phyloP scores from a whole-genome alignment of 2,329 filamentous ascomycete genomes.

The Keithomyces neogunnii region DNA sequence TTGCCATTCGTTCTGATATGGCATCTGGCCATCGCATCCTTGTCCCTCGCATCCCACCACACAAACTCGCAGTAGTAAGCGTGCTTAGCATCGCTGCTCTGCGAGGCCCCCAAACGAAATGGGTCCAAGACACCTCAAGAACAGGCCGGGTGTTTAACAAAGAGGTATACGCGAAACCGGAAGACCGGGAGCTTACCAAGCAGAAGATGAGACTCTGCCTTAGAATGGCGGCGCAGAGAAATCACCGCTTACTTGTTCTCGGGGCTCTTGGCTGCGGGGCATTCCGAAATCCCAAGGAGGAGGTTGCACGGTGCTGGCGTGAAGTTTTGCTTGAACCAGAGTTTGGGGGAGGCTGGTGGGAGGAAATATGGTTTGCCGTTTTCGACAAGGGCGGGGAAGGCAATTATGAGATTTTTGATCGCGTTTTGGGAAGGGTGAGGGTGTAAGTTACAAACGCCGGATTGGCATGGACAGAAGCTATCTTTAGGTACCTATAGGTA shows the following conservation, averaged over 20 bases:
- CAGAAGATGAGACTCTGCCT: slow-evolving; percentile 55
- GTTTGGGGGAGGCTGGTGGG: slow-evolving; percentile 57
- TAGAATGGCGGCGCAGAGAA: slow-evolving; percentile 47
- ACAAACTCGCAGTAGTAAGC: slow-evolving; percentile 42
- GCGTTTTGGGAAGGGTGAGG: slow-evolving; percentile 28
- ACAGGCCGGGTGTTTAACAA: slow-evolving; percentile 16
- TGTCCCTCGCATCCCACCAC: slow-evolving; percentile 19
- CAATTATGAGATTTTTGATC: slow-evolving; percentile 43
- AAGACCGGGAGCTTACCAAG: slow-evolving; percentile 46
- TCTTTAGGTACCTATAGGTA: too few relatives aligned
- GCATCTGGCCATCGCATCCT: slow-evolving; percentile 38
- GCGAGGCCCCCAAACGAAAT: slow-evolving; percentile 26
- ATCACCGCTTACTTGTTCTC: slow-evolving; percentile 52
- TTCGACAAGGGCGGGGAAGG: slow-evolving; percentile 34
- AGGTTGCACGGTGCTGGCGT: slow-evolving; percentile 55
- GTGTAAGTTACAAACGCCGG: slow-evolving; percentile 11
- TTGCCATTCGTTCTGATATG: slow-evolving; percentile 47
- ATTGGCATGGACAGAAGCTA: too few relatives aligned
- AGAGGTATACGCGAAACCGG: slow-evolving; percentile 29
- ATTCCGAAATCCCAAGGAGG: slow-evolving; percentile 52
- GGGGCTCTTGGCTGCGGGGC: slow-evolving; percentile 63
- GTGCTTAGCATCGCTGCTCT: slow-evolving; percentile 54
- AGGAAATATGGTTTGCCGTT: slow-evolving; percentile 56
- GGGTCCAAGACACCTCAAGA: slow-evolving; percentile 10
- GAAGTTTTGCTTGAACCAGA: slow-evolving; percentile 53